Conservation (phyloP, 768 basidiomycete genomes). For the Russula sp. region DNA sequence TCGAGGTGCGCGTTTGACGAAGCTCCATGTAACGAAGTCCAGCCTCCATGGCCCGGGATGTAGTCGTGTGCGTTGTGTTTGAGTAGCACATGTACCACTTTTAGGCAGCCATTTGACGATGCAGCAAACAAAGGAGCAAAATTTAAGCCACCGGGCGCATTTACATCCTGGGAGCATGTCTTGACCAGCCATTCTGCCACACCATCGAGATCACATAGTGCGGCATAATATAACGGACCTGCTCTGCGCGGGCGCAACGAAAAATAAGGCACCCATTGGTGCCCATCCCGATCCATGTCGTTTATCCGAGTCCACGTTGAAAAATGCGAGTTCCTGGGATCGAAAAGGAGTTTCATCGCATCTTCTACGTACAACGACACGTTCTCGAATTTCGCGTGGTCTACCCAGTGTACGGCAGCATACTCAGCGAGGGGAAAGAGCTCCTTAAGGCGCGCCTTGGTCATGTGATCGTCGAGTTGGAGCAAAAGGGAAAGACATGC, state of each 20-base stretch:
- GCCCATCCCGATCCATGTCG: too few species aligned
- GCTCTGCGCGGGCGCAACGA: accelerated
- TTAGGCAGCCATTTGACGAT: not conserved
- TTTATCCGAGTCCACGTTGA: not conserved
- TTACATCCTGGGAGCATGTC: not conserved
- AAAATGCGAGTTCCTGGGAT: not conserved
- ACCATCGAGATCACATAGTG: not conserved
- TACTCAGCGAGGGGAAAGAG: not conserved
- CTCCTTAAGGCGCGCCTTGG: not conserved
- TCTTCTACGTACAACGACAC: not conserved
- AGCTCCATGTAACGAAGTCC: not conserved
- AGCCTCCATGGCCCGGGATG: accelerated
- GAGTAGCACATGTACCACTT: not conserved
- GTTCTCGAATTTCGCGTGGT: not conserved
- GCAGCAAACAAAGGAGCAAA: not conserved
- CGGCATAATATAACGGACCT: not conserved
- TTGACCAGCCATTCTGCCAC: too few species aligned
- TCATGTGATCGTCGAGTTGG: not conserved
- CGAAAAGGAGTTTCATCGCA: not conserved
- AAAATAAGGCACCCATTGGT: too few species aligned
- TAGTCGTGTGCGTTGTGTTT: not conserved
- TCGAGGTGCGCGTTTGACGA: not conserved
- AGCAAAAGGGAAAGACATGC: not conserved
- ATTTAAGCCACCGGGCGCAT: too few species aligned
- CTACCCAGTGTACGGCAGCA: not conserved